Evolutionary conservation across 192 early-diverging fungal species (phyloP), one percentile per base, ranked within the genome.

Genomic region (Coemansia javaensis): DNA sequence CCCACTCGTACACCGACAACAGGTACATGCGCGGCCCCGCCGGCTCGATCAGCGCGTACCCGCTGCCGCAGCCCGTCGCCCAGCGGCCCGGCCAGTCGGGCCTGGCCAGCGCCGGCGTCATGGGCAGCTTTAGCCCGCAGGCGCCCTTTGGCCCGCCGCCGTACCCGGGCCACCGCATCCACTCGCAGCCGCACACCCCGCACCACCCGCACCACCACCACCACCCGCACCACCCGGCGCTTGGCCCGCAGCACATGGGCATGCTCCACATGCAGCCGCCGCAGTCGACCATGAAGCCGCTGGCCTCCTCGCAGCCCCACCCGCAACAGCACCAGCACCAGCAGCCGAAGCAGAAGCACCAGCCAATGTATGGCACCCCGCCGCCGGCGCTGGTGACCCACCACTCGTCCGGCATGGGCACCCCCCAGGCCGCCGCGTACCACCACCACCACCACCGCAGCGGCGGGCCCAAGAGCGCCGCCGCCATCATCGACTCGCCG

Each of bases 301-400:
- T 49, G 36, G 21, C 40, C 7, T 50, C 52, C 4, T 32, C 51
- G 28, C 59, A 47, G 47, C 41, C 34, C 17, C 18, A 33, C 17
- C 30, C 18, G 44, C 49, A 66, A 25, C 45, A 56, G 21, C 35
- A 56, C 42, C 43, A 56, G 56, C 22, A 46, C n/a, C 68, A 53
- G 27, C 57, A 66, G 22, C 53, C 63, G 6, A 49, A 56, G 56
- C 22, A 46, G 14, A 62, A 53, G 27, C 57, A 66, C 17, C 53
- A 57, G 6, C 44, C 54, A 50, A 66, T 74, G 58, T 74, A 74
- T 25, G 59, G 58, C 17, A 74, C 63, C 14, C 70, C 70, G 21
- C 66, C 66, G 25, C 70, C 70, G 23, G 40, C 63, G 34, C 20
- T 67, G 45, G 14, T 74, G 7, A 59, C 37, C 47, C 42, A 59